A percentile compares a stretch with the other conserved stretches of the same genome.
These are phyloP conservation scores for Pterula multifida DNA, from an alignment of 1,284 basidiomycete species.

Conservation along the genomic window DNA sequence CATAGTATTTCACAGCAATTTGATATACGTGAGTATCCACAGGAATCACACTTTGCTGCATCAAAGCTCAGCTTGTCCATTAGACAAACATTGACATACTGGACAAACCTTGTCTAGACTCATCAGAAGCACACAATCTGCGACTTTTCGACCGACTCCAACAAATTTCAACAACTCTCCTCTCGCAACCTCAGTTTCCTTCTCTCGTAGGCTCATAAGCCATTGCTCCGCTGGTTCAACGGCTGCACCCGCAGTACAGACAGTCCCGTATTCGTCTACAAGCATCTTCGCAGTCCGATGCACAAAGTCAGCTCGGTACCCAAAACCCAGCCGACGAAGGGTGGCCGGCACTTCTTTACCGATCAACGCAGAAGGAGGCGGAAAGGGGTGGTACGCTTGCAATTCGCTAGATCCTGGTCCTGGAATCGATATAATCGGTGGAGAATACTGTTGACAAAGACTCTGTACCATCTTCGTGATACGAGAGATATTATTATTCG, in stretches of 20 bases:
- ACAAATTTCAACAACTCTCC: conserved; percentile 69
- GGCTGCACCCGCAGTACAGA: conserved; percentile 10
- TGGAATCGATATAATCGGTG: conserved; percentile 41
- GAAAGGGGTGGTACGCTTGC: conserved; percentile 72
- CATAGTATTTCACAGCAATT: conserved; percentile 78
- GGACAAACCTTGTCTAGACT: conserved; percentile 75
- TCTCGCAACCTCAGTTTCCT: conserved; percentile 50
- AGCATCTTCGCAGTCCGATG: conserved; percentile 76
- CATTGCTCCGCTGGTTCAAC: conserved; percentile 45
- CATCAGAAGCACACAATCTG: conserved; percentile 93
- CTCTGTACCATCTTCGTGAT: conserved; percentile 85
- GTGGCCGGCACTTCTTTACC: conserved; percentile 45
- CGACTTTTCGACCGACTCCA: conserved; percentile 93
- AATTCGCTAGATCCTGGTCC: conserved; percentile 25
- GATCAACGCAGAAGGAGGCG: conserved; percentile 61
- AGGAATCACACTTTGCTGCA: conserved; percentile 58
- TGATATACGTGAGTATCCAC: conserved; percentile 90
- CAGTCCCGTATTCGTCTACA: conserved; percentile 36
- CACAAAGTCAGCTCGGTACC: conserved; percentile 90
- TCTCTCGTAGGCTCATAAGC: conserved; percentile 43
- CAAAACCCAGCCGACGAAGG: conserved; percentile 83
- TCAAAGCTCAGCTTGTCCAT: conserved; percentile 7
- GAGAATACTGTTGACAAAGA: conserved; percentile 61
- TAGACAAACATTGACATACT: background rate
- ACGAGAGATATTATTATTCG: conserved; percentile 92